A percentile compares a stretch with the other conserved stretches of the same genome.
phyloP scores from a whole-genome alignment of 164 flowering plant species.

The Amborella trichopoda region DNA sequence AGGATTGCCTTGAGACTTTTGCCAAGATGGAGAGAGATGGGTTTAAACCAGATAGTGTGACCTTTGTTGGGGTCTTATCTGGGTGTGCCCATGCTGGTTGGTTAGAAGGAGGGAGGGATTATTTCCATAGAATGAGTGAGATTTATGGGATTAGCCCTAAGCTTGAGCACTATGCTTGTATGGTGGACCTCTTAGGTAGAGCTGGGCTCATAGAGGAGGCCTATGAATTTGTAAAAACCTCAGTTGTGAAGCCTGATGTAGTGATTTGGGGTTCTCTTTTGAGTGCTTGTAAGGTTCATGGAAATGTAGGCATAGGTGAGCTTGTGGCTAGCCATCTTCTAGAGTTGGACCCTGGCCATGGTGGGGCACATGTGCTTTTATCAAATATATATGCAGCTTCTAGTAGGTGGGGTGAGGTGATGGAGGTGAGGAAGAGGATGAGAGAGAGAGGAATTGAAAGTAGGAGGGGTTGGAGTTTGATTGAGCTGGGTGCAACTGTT shows the following conservation, averaged over 20 bases:
- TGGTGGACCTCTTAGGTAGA: slow-evolving; percentile 11
- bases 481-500: slow-evolving; percentile 3
- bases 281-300: slow-evolving; percentile 8
- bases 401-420: slow-evolving; percentile 4
- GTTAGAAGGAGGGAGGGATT: slow-evolving; percentile 10
- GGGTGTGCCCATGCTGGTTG: slow-evolving; percentile 14
- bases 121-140: slow-evolving; percentile 7
- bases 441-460: not conserved
- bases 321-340: slow-evolving; percentile 1
- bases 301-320: slow-evolving; percentile 4
- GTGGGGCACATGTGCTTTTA: slow-evolving; percentile 3
- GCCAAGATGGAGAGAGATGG: slow-evolving; percentile 7
- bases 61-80: slow-evolving; percentile 9
- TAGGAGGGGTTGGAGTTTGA: slow-evolving; percentile 7
- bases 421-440: slow-evolving; percentile 4
- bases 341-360: slow-evolving; percentile 5
- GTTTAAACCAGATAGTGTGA: slow-evolving; percentile 4
- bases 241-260: slow-evolving; percentile 12
- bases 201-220: slow-evolving; percentile 9
- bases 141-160: slow-evolving; percentile 10
- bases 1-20: slow-evolving; percentile 7
- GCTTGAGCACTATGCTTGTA: slow-evolving; percentile 10
- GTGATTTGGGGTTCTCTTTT: slow-evolving; percentile 8
- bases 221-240: slow-evolving; percentile 5
- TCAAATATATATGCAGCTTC: slow-evolving; percentile 6